These are phyloP conservation scores for Globisporangium lucens DNA, from an alignment of 352 stramenopile genomes.

Conservation along the genomic window DNA sequence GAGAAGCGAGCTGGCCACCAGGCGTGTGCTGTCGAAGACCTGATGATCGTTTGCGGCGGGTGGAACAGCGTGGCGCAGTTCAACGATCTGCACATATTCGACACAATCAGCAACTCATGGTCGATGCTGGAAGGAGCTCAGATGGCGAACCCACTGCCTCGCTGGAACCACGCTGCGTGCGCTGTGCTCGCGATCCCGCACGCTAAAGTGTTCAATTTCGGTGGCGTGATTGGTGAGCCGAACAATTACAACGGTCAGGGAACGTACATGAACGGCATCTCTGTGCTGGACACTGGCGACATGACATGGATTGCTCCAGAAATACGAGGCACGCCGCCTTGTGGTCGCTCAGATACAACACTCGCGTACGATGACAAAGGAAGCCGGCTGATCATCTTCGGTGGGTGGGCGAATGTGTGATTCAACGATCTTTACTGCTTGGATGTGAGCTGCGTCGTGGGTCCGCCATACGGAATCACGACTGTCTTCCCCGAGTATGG, in stretches of 20 bases:
- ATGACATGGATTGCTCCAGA: slow-evolving; percentile 85
- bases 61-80: slow-evolving; percentile 95
- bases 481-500: slow-evolving; percentile 86
- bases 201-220: slow-evolving; percentile 96
- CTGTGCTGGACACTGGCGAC: slow-evolving; percentile 92
- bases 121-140: slow-evolving; percentile 70
- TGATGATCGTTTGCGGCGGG: slow-evolving; percentile 93
- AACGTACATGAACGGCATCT: slow-evolving; percentile 87
- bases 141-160: slow-evolving; percentile 71
- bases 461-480: slow-evolving; percentile 94
- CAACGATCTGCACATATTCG: slow-evolving; percentile 93
- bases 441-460: slow-evolving; percentile 93
- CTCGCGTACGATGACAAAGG: slow-evolving; percentile 93
- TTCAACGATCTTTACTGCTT: slow-evolving; percentile 90
- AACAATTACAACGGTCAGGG: slow-evolving; percentile 86
- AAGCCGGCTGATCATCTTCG: slow-evolving; percentile 91
- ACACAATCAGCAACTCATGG: slow-evolving; percentile 87
- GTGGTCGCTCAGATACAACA: slow-evolving; percentile 90
- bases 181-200: slow-evolving; percentile 93
- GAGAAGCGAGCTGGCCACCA: slow-evolving; percentile 93
- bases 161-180: slow-evolving; percentile 94
- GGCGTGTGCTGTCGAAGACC: slow-evolving; percentile 84
- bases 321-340: slow-evolving; percentile 78
- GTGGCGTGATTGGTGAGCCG: slow-evolving; percentile 91
- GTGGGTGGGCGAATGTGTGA: slow-evolving; percentile 95